Percentiles rank a stretch among this genome's conserved stretches.
phyloP scores from a whole-genome alignment of 257 asterid genomes.

The Capsicum chinense region DNA sequence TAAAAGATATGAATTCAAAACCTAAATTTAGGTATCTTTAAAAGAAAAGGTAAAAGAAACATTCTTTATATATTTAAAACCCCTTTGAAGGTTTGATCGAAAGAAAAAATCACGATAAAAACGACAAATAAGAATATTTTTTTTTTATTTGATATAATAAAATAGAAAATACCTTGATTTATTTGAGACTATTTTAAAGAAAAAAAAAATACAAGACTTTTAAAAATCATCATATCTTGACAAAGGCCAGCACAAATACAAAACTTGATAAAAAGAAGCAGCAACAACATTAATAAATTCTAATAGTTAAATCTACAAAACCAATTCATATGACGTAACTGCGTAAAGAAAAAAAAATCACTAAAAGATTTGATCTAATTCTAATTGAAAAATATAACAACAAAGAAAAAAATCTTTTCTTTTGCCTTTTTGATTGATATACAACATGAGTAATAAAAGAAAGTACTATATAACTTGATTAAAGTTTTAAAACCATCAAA shows the following conservation, averaged over 20 bases:
- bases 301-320: not conserved
- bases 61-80: not conserved
- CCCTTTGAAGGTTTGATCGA: too few species aligned
- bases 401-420: not conserved
- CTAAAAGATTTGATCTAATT: too few species aligned
- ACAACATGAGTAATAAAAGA: not conserved
- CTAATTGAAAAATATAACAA: not conserved
- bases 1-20: not conserved
- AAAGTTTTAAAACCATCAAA: not conserved
- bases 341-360: not conserved
- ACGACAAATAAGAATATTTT: too few species aligned
- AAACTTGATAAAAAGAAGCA: not conserved
- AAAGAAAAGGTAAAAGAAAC: not conserved
- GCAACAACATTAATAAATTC: not conserved
- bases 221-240: too few species aligned
- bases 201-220: too few species aligned
- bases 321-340: not conserved
- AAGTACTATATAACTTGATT: not conserved
- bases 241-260: too few species aligned
- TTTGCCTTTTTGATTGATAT: not conserved
- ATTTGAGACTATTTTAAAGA: too few species aligned
- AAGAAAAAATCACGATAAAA: too few species aligned
- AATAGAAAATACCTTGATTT: too few species aligned
- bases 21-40: not conserved
- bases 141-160: too few species aligned